These are phyloP conservation scores for Coemansia sp. DNA, from an alignment of 192 early-diverging fungal species.

Conservation along the genomic window DNA sequence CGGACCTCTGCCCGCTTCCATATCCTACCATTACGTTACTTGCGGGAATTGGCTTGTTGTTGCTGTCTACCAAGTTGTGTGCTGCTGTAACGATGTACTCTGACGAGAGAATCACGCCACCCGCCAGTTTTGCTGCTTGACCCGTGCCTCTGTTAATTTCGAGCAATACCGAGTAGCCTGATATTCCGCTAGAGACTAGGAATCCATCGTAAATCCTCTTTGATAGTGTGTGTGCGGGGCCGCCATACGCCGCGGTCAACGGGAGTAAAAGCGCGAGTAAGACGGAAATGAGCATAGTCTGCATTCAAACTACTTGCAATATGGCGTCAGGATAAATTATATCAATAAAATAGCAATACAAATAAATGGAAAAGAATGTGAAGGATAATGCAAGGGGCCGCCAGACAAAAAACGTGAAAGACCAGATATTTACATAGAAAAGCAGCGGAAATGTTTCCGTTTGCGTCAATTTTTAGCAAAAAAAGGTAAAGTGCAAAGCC, in stretches of 20 bases:
- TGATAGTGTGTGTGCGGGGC: neutral
- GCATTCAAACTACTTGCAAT: neutral
- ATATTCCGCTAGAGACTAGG: neutral
- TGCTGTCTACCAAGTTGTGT: conserved; percentile 4
- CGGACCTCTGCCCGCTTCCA: conserved; percentile 6
- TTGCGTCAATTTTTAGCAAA: too few species aligned
- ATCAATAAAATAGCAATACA: neutral
- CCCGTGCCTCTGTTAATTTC: neutral
- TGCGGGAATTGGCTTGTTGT: neutral
- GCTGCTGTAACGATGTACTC: neutral
- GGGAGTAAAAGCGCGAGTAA: neutral
- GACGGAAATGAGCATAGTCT: neutral
- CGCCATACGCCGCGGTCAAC: neutral
- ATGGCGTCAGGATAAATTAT: neutral
- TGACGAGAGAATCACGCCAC: conserved; percentile 2
- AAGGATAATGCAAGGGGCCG: neutral
- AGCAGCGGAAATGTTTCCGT: neutral
- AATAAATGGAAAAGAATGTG: neutral
- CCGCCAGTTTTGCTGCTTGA: neutral
- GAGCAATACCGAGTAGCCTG: neutral
- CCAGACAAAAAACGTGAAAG: neutral
- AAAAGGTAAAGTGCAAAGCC: neutral
- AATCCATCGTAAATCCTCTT: conserved; percentile 4
- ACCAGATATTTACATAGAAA: too few species aligned
- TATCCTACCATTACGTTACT: conserved; percentile 13